Evolutionary conservation across 176 grass and related monocot genomes (phyloP), one percentile per base, ranked within the genome.

Genomic region (Eleusine coracana): DNA sequence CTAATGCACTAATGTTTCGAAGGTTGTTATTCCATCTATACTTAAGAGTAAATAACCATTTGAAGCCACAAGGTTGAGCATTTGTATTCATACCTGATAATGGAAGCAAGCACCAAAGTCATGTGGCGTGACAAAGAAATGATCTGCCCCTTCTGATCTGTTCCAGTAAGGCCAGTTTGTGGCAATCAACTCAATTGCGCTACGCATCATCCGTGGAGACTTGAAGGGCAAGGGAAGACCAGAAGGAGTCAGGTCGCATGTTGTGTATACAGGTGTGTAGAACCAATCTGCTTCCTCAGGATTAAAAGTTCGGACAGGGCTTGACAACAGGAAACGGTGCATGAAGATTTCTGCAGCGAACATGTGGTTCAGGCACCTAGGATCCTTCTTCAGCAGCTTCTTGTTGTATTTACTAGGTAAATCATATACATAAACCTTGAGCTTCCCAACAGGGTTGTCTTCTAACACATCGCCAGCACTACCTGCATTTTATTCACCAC

Each of bases 101-200:
- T 97, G 95, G 82, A 97, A 97, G 82, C 95, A 97, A 60, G 95
- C 80, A 12, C 90, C 95, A 82, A 97, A 97, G 83, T 97, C 95
- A 89, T 97, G 95, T 49, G 95, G 95, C 4, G 85, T 88, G 50
- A 97, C 88, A 78, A 97, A 97, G 87, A 97, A 94, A 84, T 97
- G 95, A 87, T 97, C 95, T 60, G 95, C 92, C 11, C 95, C 95
- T 51, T 97, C 95, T 18, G 92, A 84, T 69, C 92, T 90, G 40
- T 97, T 97, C 95, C 92, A 94, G 83, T 91, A 97, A 70, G 86
- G 92, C 92, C 90, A 94, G 6, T 92, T 92, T 1, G 86, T 92
- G 13, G 90, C 88, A 75, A 97, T 86, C 52, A 97, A 83, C 67
- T 97, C 58, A 21, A 97, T 91, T 3, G 92, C 92, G 25, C 92